phyloP scores from a whole-genome alignment of 257 asterid species.

The Echites panduratus region DNA sequence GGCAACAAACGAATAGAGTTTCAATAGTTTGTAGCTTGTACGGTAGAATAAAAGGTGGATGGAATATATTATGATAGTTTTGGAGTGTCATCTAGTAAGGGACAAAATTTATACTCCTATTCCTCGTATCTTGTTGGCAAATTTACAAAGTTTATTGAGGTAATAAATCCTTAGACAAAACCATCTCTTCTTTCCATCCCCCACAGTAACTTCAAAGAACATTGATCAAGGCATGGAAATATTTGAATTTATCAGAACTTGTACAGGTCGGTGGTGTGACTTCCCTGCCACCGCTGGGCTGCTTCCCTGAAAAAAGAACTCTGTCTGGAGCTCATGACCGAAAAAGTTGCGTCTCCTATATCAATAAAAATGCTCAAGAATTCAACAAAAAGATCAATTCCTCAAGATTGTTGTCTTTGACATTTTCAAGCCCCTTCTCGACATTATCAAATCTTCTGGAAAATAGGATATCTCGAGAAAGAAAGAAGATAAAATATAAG shows the following conservation, averaged over 20 bases:
- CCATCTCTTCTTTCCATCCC: not conserved
- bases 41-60: too few species aligned
- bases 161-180: conserved; percentile 6
- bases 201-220: not conserved
- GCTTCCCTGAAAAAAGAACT: conserved; percentile 75
- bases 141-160: conserved; percentile 59
- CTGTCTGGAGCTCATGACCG: conserved; percentile 49
- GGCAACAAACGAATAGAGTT: too few species aligned
- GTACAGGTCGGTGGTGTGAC: conserved; percentile 74
- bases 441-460: conserved; percentile 53
- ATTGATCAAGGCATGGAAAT: not conserved
- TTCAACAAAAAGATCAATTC: conserved; percentile 70
- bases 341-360: conserved; percentile 52
- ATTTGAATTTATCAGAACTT: conserved; percentile 30
- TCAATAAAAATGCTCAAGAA: conserved; percentile 64
- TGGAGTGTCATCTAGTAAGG: too few species aligned
- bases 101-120: conserved; percentile 22
- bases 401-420: conserved; percentile 67
- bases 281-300: conserved; percentile 86
- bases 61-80: too few species aligned
- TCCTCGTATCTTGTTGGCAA: conserved; percentile 56
- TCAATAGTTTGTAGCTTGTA: too few species aligned
- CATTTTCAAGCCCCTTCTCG: conserved; percentile 71
- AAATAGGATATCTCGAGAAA: conserved; percentile 33
- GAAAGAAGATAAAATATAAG: too few species aligned